A percentile compares a stretch with the other conserved stretches of the same genome.
Evolutionary conservation across 768 basidiomycete species (phyloP).

Genomic region (Lactarius hatsudake): DNA sequence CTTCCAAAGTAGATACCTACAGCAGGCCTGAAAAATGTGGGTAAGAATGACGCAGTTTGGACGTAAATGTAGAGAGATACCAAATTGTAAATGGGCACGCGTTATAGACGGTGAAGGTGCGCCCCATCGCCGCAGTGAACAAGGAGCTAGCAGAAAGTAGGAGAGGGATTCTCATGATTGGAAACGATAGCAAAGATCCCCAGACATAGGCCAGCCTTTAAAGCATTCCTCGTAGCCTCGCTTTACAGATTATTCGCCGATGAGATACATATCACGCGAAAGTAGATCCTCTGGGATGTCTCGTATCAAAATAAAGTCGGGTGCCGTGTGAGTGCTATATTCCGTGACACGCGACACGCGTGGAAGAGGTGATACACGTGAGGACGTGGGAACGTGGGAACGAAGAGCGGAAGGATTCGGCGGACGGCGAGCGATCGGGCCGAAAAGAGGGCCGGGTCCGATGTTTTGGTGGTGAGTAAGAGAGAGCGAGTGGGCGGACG

Average conservation of each 20-base stretch:
- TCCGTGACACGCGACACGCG: background rate
- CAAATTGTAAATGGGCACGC: slow-evolving; percentile 44
- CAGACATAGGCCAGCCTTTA: background rate
- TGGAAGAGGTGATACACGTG: too few relatives aligned
- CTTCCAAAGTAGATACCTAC: slow-evolving; percentile 25
- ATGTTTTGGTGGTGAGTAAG: background rate
- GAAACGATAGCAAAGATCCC: background rate
- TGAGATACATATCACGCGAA: background rate
- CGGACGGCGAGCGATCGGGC: background rate
- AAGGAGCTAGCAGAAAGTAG: background rate
- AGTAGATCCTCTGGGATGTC: background rate
- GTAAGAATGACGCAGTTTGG: background rate
- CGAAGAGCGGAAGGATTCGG: background rate
- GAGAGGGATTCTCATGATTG: background rate
- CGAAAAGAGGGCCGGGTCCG: background rate
- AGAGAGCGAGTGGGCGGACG: background rate
- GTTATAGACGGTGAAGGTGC: slow-evolving; percentile 44
- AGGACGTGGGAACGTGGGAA: background rate
- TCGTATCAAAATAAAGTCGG: too few relatives aligned
- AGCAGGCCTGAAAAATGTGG: slow-evolving; percentile 31
- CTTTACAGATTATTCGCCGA: background rate
- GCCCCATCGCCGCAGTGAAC: slow-evolving; percentile 15
- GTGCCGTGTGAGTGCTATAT: background rate
- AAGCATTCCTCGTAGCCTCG: background rate
- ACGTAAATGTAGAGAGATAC: slow-evolving; percentile 29